Conservation (phyloP, 2,329 filamentous ascomycete species). For the Penicillium aurantiogriseum region DNA sequence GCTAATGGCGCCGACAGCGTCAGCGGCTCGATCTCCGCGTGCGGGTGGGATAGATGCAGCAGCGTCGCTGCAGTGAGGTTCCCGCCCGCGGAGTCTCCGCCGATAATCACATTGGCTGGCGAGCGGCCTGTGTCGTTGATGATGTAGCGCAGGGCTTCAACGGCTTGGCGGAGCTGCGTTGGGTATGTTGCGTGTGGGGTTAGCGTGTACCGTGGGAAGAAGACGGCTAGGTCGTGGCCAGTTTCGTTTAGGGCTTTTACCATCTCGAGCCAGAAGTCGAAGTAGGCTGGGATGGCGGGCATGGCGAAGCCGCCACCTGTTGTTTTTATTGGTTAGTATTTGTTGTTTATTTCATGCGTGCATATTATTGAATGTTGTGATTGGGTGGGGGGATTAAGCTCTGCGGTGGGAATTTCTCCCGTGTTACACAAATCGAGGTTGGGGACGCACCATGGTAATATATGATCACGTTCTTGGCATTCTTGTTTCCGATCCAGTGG, state of each 20-base stretch:
- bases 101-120: conserved; percentile 36
- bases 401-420: background rate
- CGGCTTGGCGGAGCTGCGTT: conserved; percentile 39
- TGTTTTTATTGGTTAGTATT: background rate
- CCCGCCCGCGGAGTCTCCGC: conserved; percentile 44
- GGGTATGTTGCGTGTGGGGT: conserved; percentile 43
- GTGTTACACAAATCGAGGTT: background rate
- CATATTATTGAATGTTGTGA: background rate
- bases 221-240: conserved; percentile 47
- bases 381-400: background rate
- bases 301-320: conserved; percentile 56
- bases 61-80: conserved; percentile 38
- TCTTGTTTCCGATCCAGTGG: conserved; percentile 42
- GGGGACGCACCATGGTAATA: conserved; percentile 38
- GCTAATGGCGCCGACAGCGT: conserved; percentile 38
- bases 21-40: conserved; percentile 49
- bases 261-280: conserved; percentile 47
- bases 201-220: conserved; percentile 57
- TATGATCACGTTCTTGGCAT: conserved; percentile 40
- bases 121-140: conserved; percentile 31
- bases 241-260: conserved; percentile 38
- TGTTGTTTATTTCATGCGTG: too few relatives aligned
- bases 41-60: conserved; percentile 50
- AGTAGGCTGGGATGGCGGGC: conserved; percentile 42
- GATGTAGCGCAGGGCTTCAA: conserved; percentile 41